phyloP scores from a whole-genome alignment of 1,284 basidiomycete genomes.

The Chiua sp. region DNA sequence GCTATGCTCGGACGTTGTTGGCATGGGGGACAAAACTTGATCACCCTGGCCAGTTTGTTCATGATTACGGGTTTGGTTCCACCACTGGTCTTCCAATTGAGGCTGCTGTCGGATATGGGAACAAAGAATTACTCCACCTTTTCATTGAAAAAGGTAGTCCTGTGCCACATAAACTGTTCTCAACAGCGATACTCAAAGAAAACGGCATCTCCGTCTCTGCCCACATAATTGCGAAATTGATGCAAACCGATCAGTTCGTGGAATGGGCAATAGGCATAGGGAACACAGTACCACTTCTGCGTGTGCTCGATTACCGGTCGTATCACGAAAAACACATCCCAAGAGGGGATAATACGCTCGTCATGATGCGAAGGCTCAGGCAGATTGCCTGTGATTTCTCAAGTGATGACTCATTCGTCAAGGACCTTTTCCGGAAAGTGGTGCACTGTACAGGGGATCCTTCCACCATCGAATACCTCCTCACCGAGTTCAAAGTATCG shows the following conservation, averaged over 20 bases:
- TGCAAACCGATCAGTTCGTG: slow-evolving; percentile 14
- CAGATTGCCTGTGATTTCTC: slow-evolving; percentile 8
- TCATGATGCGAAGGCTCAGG: slow-evolving; percentile 3
- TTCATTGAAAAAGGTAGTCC: slow-evolving; percentile 16
- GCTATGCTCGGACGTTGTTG: slow-evolving; percentile 12
- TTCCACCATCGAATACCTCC: background rate
- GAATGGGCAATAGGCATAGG: slow-evolving; percentile 9
- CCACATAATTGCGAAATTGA: background rate
- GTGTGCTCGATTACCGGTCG: background rate
- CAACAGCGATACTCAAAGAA: background rate
- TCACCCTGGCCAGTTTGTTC: background rate
- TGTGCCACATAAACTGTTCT: slow-evolving; percentile 7
- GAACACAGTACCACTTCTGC: background rate
- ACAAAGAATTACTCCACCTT: background rate
- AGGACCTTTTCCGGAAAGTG: background rate
- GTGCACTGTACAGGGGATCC: slow-evolving; percentile 5
- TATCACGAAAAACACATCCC: background rate
- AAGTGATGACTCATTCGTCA: background rate
- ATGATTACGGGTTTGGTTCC: background rate
- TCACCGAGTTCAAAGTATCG: background rate
- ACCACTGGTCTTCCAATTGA: slow-evolving; percentile 9
- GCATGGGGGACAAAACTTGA: background rate
- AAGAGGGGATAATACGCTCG: background rate
- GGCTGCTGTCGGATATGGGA: background rate
- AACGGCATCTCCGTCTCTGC: fast-evolving